Conservation (phyloP, 208 protist species). For the Phytomonas francai region DNA sequence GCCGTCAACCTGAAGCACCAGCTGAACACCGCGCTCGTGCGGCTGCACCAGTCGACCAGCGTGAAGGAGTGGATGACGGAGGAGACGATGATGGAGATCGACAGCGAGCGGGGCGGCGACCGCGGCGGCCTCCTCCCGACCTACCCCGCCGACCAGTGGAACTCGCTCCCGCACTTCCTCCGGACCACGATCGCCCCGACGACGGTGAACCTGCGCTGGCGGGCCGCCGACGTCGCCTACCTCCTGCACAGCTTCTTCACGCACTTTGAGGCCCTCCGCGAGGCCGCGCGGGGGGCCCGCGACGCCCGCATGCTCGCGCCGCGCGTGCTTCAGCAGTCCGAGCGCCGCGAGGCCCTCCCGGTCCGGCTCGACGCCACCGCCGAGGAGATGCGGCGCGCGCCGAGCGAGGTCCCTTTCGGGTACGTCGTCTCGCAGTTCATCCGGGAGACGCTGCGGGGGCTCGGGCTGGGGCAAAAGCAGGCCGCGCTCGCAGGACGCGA, state of each 20-base stretch:
- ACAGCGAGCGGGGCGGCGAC: constrained; percentile 18
- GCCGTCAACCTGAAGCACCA: constrained; percentile 77
- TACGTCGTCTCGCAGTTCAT: constrained; percentile 47
- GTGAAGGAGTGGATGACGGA: constrained; percentile 50
- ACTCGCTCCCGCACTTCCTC: constrained; percentile 58
- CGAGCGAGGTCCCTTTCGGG: constrained; percentile 53
- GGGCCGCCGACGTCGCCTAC: constrained; percentile 22
- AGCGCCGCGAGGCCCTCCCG: constrained; percentile 27
- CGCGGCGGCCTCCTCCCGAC: constrained; percentile 52
- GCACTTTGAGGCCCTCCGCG: constrained; percentile 22
- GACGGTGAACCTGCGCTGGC: constrained; percentile 45
- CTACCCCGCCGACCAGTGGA: constrained; percentile 34
- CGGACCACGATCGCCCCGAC: constrained; percentile 15
- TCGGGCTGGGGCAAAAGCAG: constrained; percentile 23
- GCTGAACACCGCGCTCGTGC: constrained; percentile 55
- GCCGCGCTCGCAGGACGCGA: no score
- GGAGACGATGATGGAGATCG: constrained; percentile 29
- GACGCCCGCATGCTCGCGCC: constrained; percentile 64
- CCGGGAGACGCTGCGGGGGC: constrained; percentile 4
- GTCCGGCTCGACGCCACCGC: constrained; percentile 32
- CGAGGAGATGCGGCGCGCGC: constrained; percentile 34
- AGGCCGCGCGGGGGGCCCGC: constrained; percentile 27
- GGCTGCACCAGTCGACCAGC: constrained; percentile 38
- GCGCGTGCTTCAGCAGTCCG: constrained; percentile 43
- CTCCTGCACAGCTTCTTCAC: constrained; percentile 49